Evolutionary conservation across 371 early-diverging fungal genomes (phyloP).

Genomic region (Syncephalastrum racemosum): DNA sequence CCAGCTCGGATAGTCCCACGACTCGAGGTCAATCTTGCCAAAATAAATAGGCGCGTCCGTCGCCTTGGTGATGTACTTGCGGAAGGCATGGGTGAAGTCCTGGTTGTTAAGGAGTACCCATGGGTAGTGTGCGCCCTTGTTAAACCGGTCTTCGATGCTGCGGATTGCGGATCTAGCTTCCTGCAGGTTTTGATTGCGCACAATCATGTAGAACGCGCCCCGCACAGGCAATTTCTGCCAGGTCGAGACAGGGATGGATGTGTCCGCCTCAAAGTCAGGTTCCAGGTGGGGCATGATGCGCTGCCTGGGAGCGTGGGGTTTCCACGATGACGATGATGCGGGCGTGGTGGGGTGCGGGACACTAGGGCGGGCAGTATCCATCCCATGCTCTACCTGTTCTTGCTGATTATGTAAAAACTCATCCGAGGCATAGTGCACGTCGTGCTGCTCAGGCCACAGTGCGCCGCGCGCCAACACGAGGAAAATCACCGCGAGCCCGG

Average conservation of each 20-base stretch:
- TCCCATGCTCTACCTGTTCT: constrained; percentile 1
- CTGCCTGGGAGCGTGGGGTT: background rate
- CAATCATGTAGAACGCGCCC: constrained; percentile 36
- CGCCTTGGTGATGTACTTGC: constrained; percentile 24
- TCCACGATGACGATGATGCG: too few relatives aligned
- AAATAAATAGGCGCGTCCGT: constrained; percentile 36
- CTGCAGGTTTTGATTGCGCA: constrained; percentile 32
- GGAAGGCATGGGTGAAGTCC: constrained; percentile 34
- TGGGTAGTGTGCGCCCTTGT: constrained; percentile 40
- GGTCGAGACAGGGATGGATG: constrained; percentile 7
- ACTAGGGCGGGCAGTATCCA: background rate
- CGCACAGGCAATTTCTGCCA: constrained; percentile 25
- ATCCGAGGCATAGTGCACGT: constrained; percentile 6
- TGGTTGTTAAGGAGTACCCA: constrained; percentile 51
- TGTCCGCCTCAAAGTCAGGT: constrained; percentile 12
- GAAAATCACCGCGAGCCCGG: constrained; percentile 1
- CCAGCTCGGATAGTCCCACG: constrained; percentile 51
- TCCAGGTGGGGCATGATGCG: constrained; percentile 6
- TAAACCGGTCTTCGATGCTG: constrained; percentile 49
- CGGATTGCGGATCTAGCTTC: constrained; percentile 36
- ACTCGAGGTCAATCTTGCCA: constrained; percentile 43
- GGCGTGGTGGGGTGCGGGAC: too few relatives aligned
- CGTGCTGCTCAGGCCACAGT: constrained; percentile 8
- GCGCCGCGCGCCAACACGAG: constrained; percentile 10
- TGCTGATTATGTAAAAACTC: background rate